Evolutionary conservation across 257 asterid genomes (phyloP).

Genomic region (Gentiana straminea): DNA sequence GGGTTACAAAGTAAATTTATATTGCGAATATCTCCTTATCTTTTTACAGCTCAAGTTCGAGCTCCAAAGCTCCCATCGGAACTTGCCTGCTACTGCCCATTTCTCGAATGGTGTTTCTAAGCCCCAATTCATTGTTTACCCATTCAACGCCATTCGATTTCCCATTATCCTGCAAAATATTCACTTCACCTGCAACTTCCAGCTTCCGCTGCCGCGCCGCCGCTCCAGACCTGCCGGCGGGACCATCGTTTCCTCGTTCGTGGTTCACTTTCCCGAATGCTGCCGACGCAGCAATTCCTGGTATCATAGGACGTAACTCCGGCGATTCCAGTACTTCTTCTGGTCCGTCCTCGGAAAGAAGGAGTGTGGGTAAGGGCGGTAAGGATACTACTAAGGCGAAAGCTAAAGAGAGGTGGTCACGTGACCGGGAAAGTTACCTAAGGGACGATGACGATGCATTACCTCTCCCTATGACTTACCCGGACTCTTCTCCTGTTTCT

Average conservation of each 20-base stretch:
- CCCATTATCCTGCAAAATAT: conserved; percentile 16
- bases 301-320: conserved; percentile 23
- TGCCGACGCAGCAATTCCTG: conserved; percentile 31
- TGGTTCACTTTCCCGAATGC: conserved; percentile 29
- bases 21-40: too few species aligned
- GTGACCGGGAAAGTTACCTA: conserved; percentile 70
- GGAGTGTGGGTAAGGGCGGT: conserved; percentile 9
- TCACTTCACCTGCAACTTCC: conserved; percentile 9
- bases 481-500: conserved; percentile 51
- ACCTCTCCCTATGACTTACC: conserved; percentile 84
- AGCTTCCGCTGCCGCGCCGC: conserved; percentile 22
- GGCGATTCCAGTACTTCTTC: conserved; percentile 19
- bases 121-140: conserved; percentile 30
- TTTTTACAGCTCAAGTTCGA: too few species aligned
- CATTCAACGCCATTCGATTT: conserved; percentile 19
- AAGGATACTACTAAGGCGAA: conserved; percentile 34
- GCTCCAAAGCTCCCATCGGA: too few species aligned
- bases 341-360: conserved; percentile 15
- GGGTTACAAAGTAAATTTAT: too few species aligned
- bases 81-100: not conserved
- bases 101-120: conserved; percentile 55
- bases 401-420: conserved; percentile 74
- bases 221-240: conserved; percentile 32
- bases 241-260: conserved; percentile 25
- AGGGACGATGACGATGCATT: conserved; percentile 57